Evolutionary conservation across 177 flowering plant species (phyloP).

Genomic region (Viscum album): DNA sequence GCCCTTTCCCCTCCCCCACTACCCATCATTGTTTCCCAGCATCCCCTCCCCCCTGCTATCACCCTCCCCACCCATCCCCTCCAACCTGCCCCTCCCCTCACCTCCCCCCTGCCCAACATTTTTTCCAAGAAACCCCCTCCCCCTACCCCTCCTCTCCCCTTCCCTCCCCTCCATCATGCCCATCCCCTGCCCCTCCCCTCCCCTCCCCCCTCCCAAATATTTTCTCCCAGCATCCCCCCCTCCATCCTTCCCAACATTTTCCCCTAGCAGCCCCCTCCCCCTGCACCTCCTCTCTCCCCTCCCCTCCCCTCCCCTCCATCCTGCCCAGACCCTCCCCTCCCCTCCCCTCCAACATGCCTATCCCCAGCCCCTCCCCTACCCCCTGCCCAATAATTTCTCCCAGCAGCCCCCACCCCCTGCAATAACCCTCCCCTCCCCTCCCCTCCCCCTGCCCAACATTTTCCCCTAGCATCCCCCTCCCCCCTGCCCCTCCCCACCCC

Average conservation of each 20-base stretch:
- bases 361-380: neutral
- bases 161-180: neutral
- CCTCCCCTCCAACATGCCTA: neutral
- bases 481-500: neutral
- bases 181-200: neutral
- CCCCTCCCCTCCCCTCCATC: neutral
- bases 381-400: too few species aligned
- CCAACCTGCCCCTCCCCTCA: neutral
- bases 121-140: too few species aligned
- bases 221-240: neutral
- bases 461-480: too few species aligned
- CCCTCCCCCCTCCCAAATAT: neutral
- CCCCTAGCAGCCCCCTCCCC: too few species aligned
- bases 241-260: neutral
- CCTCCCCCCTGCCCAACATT: too few species aligned
- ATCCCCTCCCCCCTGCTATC: neutral
- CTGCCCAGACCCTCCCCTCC: too few species aligned
- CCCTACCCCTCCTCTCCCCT: too few species aligned
- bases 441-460: neutral
- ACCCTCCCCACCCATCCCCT: neutral
- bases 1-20: too few species aligned
- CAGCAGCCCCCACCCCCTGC: too few species aligned
- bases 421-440: neutral
- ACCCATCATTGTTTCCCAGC: too few species aligned
- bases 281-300: neutral